Percentiles rank a stretch among this genome's conserved stretches.
phyloP scores from a whole-genome alignment of 805 yeast species.

The Wickerhamomyces hampshirensis region DNA sequence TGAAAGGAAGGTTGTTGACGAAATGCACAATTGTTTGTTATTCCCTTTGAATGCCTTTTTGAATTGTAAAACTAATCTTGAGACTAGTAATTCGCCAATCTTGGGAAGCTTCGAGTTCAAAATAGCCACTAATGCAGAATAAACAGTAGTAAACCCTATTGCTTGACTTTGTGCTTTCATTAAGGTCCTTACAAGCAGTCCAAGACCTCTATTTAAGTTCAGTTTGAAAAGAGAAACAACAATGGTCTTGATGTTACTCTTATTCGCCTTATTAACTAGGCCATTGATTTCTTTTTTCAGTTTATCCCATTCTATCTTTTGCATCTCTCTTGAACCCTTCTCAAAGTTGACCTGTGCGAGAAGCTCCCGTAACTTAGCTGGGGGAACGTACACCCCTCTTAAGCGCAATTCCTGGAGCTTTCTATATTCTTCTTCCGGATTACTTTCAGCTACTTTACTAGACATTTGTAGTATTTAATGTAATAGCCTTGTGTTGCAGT shows the following conservation, averaged over 20 bases:
- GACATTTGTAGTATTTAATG: too few species aligned
- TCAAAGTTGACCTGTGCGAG: slow-evolving; percentile 29
- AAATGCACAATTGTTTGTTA: slow-evolving; percentile 39
- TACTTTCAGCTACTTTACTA: too few species aligned
- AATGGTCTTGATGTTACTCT: slow-evolving; percentile 42
- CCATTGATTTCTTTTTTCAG: slow-evolving; percentile 44
- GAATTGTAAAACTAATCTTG: slow-evolving; percentile 55
- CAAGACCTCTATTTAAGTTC: slow-evolving; percentile 59
- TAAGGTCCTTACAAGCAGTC: slow-evolving; percentile 51
- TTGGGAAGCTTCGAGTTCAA: slow-evolving; percentile 66
- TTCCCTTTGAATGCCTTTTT: slow-evolving; percentile 45
- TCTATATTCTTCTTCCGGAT: slow-evolving; percentile 31
- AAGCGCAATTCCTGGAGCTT: slow-evolving; percentile 32
- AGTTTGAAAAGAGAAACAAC: slow-evolving; percentile 46
- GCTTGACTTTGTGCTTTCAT: slow-evolving; percentile 49
- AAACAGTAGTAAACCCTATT: slow-evolving; percentile 39
- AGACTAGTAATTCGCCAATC: slow-evolving; percentile 53
- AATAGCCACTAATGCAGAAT: slow-evolving; percentile 53
- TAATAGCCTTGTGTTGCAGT: too few species aligned
- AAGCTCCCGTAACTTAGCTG: slow-evolving; percentile 43
- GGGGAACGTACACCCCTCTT: slow-evolving; percentile 50
- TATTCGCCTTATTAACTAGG: slow-evolving; percentile 41
- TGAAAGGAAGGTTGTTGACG: slow-evolving; percentile 47
- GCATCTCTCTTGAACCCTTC: slow-evolving; percentile 37
- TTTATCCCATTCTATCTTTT: slow-evolving; percentile 53